Conservation (phyloP, 2,329 filamentous ascomycete genomes). For the Talaromyces albobiverticillius region DNA sequence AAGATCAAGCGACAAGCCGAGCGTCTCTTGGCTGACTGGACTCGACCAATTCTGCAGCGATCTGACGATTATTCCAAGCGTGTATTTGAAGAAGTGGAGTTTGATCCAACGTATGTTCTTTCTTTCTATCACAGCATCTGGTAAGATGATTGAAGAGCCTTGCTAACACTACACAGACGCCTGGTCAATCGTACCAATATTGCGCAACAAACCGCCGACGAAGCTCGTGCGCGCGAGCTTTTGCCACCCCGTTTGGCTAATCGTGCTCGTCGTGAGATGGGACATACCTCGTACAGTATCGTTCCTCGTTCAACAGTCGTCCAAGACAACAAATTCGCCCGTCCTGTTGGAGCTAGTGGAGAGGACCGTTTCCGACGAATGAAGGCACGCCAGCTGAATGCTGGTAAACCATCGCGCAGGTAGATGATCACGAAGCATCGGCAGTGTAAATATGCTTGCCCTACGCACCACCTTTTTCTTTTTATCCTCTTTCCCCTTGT, state of each 20-base stretch:
- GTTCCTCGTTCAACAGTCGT: constrained; percentile 58
- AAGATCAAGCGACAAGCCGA: constrained; percentile 93
- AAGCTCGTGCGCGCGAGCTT: constrained; percentile 52
- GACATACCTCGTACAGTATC: constrained; percentile 60
- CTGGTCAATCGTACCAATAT: constrained; percentile 29
- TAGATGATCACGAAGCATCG: constrained; percentile 16
- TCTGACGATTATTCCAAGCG: constrained; percentile 94
- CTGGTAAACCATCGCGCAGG: constrained; percentile 38
- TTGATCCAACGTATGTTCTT: constrained; percentile 53
- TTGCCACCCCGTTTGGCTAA: constrained; percentile 54
- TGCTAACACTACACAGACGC: constrained; percentile 27
- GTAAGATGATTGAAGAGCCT: neutral
- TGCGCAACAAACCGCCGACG: constrained; percentile 40
- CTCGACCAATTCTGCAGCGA: constrained; percentile 85
- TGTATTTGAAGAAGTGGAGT: constrained; percentile 56
- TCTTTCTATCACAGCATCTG: neutral
- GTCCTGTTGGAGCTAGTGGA: constrained; percentile 45
- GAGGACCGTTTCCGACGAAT: constrained; percentile 49
- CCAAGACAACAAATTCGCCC: constrained; percentile 44
- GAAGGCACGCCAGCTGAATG: constrained; percentile 47
- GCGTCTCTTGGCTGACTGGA: constrained; percentile 91
- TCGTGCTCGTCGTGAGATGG: constrained; percentile 58
- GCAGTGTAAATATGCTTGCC: neutral
- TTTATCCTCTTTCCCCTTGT: neutral
- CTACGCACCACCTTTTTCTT: neutral